A percentile compares a stretch with the other conserved stretches of the same genome.
Conservation (phyloP, 2,329 filamentous ascomycete species). For the Pezicula neosporulosa region DNA sequence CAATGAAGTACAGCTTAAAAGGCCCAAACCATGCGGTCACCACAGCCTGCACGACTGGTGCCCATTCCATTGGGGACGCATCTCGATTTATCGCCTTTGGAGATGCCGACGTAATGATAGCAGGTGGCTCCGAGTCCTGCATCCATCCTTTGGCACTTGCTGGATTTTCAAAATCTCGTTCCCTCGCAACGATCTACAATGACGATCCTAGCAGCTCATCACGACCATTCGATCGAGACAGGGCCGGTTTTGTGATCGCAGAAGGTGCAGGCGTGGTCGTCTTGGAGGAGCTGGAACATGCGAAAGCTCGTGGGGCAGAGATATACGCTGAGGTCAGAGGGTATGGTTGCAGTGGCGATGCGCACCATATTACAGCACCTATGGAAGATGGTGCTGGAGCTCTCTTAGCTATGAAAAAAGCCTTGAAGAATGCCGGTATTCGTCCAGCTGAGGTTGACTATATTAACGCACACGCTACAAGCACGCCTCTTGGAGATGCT, state of each 20-base stretch:
- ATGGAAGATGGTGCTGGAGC: slow-evolving; percentile 80
- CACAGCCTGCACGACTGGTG: slow-evolving; percentile 93
- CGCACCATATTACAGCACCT: slow-evolving; percentile 90
- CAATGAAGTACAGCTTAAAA: slow-evolving; percentile 85
- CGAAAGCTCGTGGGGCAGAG: slow-evolving; percentile 68
- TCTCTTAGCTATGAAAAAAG: slow-evolving; percentile 78
- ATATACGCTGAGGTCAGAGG: slow-evolving; percentile 89
- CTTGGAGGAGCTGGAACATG: slow-evolving; percentile 88
- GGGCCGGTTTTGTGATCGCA: slow-evolving; percentile 86
- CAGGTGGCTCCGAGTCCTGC: slow-evolving; percentile 92
- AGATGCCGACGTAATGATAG: slow-evolving; percentile 92
- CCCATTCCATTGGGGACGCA: slow-evolving; percentile 91
- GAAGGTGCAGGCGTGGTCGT: slow-evolving; percentile 88
- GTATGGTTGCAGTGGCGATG: slow-evolving; percentile 88
- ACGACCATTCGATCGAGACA: slow-evolving; percentile 78
- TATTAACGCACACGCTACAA: slow-evolving; percentile 93
- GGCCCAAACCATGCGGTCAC: slow-evolving; percentile 92
- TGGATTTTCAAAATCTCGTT: slow-evolving; percentile 85
- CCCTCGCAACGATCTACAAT: slow-evolving; percentile 80
- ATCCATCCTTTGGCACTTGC: slow-evolving; percentile 92
- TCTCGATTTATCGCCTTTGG: slow-evolving; percentile 88
- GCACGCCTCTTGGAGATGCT: slow-evolving; percentile 78
- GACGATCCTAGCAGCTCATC: slow-evolving; percentile 67
- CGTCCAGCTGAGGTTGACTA: slow-evolving; percentile 76
- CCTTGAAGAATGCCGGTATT: slow-evolving; percentile 68